phyloP scores from a whole-genome alignment of 2,329 filamentous ascomycete genomes.

The Alternaria hordeiaustralica region DNA sequence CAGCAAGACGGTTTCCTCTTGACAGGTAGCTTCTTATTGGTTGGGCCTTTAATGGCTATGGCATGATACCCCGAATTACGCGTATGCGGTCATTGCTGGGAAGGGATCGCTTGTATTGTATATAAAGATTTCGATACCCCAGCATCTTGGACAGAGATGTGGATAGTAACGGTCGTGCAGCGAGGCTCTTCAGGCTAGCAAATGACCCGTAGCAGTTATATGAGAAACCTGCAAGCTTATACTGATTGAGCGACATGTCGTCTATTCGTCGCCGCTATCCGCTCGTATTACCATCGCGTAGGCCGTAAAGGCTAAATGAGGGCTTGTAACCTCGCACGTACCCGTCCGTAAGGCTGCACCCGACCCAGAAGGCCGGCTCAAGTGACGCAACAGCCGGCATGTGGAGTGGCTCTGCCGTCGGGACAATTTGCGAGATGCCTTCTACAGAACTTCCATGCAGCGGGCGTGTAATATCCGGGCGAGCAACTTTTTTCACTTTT shows the following conservation, averaged over 20 bases:
- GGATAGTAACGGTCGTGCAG: background rate
- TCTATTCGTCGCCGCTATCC: background rate
- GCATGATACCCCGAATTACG: slow-evolving; percentile 24
- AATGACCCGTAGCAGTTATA: slow-evolving; percentile 5
- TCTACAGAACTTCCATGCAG: slow-evolving; percentile 4
- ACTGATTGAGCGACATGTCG: slow-evolving; percentile 3
- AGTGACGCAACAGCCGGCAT: slow-evolving; percentile 22
- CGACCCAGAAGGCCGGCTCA: slow-evolving; percentile 15
- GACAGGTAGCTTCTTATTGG: slow-evolving; percentile 4
- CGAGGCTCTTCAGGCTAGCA: slow-evolving; percentile 15
- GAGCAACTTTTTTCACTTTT: background rate
- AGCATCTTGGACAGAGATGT: slow-evolving; percentile 1
- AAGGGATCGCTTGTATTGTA: background rate
- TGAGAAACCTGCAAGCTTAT: slow-evolving; percentile 1
- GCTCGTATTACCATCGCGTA: slow-evolving; percentile 1
- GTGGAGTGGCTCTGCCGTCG: slow-evolving; percentile 12
- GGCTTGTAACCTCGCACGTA: slow-evolving; percentile 10
- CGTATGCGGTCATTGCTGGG: slow-evolving; percentile 8
- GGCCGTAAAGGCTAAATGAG: slow-evolving; percentile 20
- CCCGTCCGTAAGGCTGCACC: slow-evolving; percentile 16
- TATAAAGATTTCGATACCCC: slow-evolving; percentile 2
- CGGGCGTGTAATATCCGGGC: slow-evolving; percentile 5
- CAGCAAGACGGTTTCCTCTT: background rate
- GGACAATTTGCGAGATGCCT: slow-evolving; percentile 11
- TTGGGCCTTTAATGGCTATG: slow-evolving; percentile 12